Evolutionary conservation across 192 early-diverging fungal genomes (phyloP), one percentile per base, ranked within the genome.

Genomic region (Tieghemiomyces parasiticus): DNA sequence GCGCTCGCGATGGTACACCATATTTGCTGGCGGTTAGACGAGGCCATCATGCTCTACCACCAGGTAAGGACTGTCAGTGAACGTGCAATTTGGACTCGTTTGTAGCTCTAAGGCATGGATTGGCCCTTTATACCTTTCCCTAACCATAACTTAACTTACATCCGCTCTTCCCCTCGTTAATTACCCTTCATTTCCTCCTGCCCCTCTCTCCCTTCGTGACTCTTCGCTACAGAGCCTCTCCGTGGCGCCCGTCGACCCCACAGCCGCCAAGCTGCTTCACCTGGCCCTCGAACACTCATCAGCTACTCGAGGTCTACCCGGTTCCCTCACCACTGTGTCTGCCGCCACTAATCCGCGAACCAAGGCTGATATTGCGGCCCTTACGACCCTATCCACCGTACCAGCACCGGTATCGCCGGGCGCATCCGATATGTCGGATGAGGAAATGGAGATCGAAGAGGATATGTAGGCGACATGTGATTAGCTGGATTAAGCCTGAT

Each of bases 1-100:
- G 63, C 74, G 0, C 58, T 85, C 0, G 85, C 73, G 6, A 75
- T 76, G 38, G 78, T 88, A 0, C 72, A 73, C 30, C 84, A 88
- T 35, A 64, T 76, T 28, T 66, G 71, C 61, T 69, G 74, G 26
- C 45, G 76, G 26, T 59, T 66, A 33, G 67, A 63, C 1, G 72
- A 75, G 20, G 85, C 85, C 3, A 70, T 83, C 16, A 65, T 61
- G 28, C 65, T 68, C 16, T 86, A 83, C 66, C 81, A 85, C 45
- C 31, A 71, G 54, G 79, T 63, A 12, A 65, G 38, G 6, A 42
- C 16, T 10, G 38, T n/a, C n/a, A 16, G 38, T 16, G 38, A 42
- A 42, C 38, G 38, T 10, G 6, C 6, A 6, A 42, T 42, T 42
- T 10, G 16, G 38, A 42, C 16, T 42, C 38, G 6, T 42, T 10